Evolutionary conservation across 202 grass and related monocot genomes (phyloP).

Genomic region (Cymbopogon flexuosus): DNA sequence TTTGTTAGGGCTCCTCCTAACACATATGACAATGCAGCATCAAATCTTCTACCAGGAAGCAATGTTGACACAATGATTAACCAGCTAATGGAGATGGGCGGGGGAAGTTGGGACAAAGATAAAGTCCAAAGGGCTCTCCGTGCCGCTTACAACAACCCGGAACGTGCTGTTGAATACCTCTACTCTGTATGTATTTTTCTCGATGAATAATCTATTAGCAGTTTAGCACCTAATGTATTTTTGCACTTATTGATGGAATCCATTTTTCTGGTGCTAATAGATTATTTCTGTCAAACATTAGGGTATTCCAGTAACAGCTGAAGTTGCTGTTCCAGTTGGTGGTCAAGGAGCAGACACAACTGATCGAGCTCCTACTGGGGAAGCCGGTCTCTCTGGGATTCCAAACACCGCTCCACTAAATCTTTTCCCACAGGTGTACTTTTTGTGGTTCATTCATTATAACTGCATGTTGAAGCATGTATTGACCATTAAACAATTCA

Average conservation of each 20-base stretch:
- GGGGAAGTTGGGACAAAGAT: conserved; percentile 90
- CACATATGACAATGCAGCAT: conserved; percentile 50
- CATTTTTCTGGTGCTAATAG: conserved; percentile 18
- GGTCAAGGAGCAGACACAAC: conserved; percentile 45
- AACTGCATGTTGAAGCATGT: not conserved
- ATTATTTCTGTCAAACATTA: conserved; percentile 31
- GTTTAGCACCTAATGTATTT: no score
- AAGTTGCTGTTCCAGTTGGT: conserved; percentile 65
- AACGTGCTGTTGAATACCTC: conserved; percentile 92
- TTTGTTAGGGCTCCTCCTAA: conserved; percentile 45
- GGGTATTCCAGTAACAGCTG: conserved; percentile 81
- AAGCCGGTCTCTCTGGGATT: conserved; percentile 47
- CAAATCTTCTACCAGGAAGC: conserved; percentile 56
- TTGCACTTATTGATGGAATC: conserved; percentile 8
- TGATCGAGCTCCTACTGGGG: conserved; percentile 35
- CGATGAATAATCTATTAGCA: no score
- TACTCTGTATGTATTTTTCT: conserved; percentile 67
- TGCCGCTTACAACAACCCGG: conserved; percentile 95
- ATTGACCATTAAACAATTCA: conserved; percentile 32
- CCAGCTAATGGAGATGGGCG: conserved; percentile 96
- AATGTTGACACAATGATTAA: conserved; percentile 62
- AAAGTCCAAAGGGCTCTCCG: conserved; percentile 68
- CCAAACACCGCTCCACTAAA: conserved; percentile 81
- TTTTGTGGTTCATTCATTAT: conserved; percentile 15
- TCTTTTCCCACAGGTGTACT: conserved; percentile 87